Conservation (phyloP, 73 alveolate genomes). For the Stentor roeselii region DNA sequence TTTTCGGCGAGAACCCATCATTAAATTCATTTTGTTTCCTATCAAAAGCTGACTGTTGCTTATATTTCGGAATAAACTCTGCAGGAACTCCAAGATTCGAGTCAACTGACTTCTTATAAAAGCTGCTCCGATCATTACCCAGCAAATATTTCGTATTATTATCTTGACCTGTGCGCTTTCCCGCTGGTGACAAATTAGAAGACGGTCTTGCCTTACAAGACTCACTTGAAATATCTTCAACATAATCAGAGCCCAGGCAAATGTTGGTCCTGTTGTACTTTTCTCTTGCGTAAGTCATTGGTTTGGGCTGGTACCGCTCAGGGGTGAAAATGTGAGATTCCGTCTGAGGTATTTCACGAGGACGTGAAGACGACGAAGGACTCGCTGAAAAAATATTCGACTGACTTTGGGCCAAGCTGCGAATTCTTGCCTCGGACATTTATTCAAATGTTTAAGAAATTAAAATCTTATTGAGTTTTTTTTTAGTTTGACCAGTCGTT, state of each 20-base stretch:
- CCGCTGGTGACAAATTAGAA: neutral
- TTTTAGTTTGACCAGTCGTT: no score
- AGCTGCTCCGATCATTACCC: neutral
- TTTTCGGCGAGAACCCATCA: neutral
- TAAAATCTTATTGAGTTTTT: no score
- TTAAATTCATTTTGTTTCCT: neutral
- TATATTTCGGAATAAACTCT: neutral
- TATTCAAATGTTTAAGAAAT: neutral
- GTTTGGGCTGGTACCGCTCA: neutral
- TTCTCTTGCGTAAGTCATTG: neutral
- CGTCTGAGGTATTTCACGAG: neutral
- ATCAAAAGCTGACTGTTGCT: neutral
- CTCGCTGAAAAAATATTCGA: slow-evolving; percentile 1
- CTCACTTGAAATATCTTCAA: neutral
- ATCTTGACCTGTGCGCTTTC: neutral
- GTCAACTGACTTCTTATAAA: neutral
- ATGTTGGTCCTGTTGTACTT: neutral
- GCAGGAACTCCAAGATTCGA: neutral
- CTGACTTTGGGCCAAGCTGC: neutral
- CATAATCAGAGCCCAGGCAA: neutral
- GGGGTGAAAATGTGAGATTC: neutral
- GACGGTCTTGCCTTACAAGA: neutral
- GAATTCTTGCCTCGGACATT: neutral
- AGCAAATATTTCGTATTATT: neutral
- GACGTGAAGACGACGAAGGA: neutral